Base-by-base conservation (phyloP, 2,329 filamentous ascomycete genomes). In the Paecilomyces niveus region DNA sequence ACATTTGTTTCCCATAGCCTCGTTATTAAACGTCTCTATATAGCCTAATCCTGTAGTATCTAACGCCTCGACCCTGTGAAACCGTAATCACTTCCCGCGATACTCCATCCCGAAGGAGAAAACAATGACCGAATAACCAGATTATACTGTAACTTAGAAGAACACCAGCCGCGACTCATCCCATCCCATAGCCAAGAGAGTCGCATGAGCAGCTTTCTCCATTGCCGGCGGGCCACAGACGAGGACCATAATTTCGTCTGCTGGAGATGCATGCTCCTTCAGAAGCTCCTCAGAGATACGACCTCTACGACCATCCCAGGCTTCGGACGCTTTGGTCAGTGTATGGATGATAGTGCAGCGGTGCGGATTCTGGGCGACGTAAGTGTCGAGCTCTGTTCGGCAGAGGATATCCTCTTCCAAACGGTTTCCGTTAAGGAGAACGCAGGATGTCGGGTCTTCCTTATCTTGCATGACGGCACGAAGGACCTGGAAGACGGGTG, bases 401-500 rank as follows among this genome's bases (percentile, higher is more conserved):
- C 89, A 92, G 0, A 97, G 78, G n/a, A 97, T 95, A 69, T 97
- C 92, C 62, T 88, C 86, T 56, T 90, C 83, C 6, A 80, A 68
- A 11, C 90, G 79, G 66, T 97, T 97, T 0, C 91, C 90, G 67
- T 96, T 82, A 0, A 97, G 76, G 0, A 97, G 80, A 1, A 88
- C 75, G 67, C 90, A 96, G 1, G 72, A 76, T 0, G 89, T 94
- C 8, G 72, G 64, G 67, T 93, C 89, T 0, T 78, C 70, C 1
- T 70, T 65, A 62, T 93, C 85, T 53, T 82, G 79, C 71, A 92
- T 82, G 0, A 95, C 83, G 0, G 89, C 88, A 6, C 89, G 80
- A 56, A 95, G 78, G 2, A 96, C 89, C 68, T 94, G 89, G 70
- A 87, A 94, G 62, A 96, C 89, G 0, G 92, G 92, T n/a, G 92